These are phyloP conservation scores for Glycine latifolia DNA, from an alignment of 306 rosid genomes.

Conservation along the genomic window DNA sequence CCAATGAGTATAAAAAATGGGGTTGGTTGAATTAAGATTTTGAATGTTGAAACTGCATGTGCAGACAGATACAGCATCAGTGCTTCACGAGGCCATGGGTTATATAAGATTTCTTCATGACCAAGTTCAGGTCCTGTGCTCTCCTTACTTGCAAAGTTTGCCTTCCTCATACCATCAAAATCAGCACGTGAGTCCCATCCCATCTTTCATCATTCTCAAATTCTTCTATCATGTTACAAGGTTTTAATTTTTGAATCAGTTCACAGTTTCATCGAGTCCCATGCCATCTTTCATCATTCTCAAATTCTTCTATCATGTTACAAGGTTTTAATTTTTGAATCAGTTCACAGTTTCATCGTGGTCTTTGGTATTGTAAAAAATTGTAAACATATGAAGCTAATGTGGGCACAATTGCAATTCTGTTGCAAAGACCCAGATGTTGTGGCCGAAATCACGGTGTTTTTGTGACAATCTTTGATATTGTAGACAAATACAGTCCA, in stretches of 20 bases:
- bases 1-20: neutral
- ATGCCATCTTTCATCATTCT: neutral
- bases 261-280: conserved; percentile 34
- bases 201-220: neutral
- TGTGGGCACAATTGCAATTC: neutral
- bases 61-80: conserved; percentile 98
- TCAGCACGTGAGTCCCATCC: conserved; percentile 54
- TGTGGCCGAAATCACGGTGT: neutral
- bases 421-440: neutral
- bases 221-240: conserved; percentile 17
- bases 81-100: conserved; percentile 93
- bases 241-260: neutral
- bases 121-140: conserved; percentile 88
- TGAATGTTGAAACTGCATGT: conserved; percentile 42
- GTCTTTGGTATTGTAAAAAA: neutral
- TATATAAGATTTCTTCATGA: conserved; percentile 89
- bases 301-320: conserved; percentile 17
- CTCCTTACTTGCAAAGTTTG: conserved; percentile 74
- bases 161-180: conserved; percentile 46
- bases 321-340: neutral
- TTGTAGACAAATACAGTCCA: neutral
- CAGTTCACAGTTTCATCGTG: neutral
- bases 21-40: conserved; percentile 24
- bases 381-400: neutral
- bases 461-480: neutral